Evolutionary conservation across 2,329 filamentous ascomycete species (phyloP).

Genomic region (Emmonsia crescens): DNA sequence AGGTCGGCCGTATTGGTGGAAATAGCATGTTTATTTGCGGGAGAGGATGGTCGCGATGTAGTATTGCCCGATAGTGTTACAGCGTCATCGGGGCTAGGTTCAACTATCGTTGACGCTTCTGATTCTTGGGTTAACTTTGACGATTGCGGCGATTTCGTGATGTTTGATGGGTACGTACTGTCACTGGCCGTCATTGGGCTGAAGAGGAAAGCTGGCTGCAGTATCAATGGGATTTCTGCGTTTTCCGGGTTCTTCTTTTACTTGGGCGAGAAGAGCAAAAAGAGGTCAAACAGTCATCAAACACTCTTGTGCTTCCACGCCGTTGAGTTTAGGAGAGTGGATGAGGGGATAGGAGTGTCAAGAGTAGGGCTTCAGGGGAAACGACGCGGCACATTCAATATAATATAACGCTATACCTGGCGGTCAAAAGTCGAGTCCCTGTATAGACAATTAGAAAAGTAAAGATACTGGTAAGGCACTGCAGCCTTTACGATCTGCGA

Average conservation of each 20-base stretch:
- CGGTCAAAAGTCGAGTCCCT: background rate
- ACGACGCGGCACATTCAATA: background rate
- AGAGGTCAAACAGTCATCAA: background rate
- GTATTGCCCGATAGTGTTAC: background rate
- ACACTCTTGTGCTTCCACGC: background rate
- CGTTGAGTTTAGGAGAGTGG: background rate
- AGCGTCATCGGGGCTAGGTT: background rate
- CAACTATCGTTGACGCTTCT: constrained; percentile 1
- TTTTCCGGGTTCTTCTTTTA: background rate
- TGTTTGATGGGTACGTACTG: background rate
- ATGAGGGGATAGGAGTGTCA: background rate
- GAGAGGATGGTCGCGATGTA: background rate
- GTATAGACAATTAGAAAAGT: background rate
- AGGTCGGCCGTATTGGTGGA: background rate
- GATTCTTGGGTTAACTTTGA: background rate
- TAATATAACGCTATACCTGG: background rate
- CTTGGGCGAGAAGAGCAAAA: background rate
- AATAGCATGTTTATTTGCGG: background rate
- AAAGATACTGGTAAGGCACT: background rate
- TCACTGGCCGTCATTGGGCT: background rate
- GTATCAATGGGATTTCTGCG: background rate
- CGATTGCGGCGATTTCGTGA: background rate
- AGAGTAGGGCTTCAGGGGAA: background rate
- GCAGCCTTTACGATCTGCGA: too few relatives aligned
- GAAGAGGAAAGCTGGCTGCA: too few relatives aligned